Evolutionary conservation across 2,329 filamentous ascomycete genomes (phyloP), one percentile per base, ranked within the genome.

Genomic region (Parastagonospora nodorum): DNA sequence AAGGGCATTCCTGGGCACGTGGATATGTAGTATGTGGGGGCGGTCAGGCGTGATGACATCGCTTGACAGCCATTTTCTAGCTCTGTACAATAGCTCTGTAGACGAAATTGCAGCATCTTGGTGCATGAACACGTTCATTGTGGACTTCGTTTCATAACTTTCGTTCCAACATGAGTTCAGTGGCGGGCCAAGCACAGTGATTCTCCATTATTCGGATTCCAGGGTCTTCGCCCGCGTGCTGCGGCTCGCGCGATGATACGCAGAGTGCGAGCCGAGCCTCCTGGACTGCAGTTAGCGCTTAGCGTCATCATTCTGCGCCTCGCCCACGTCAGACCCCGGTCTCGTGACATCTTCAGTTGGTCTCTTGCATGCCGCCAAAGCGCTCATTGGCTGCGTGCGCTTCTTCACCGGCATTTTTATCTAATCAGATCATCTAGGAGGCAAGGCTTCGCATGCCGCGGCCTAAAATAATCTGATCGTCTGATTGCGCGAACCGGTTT

Each of bases 1-100:
- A 62, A 53, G 64, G 65, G 69, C 40, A 58, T 70, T 29, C 58
- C 60, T 28, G 66, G 64, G 32, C 67, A 71, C 59, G 63, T 70
- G 57, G 64, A 66, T 54, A 53, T 65, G 24, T 54, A 54, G 45
- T 63, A 51, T 61, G 46, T 41, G 32, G 39, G 44, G 38, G 41
- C n/a, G 3, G 6, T 5, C 27, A 38, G 3, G 36, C 43, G 46
- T 56, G 45, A 58, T 45, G 48, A 14, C 15, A 32, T 40, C n/a
- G 30, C 15, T 8, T 29, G 15, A 40, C 14, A 16, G 36, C 31
- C 24, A 11, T n/a, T 29, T 19, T 9, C 15, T 44, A 31, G 41
- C 15, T 28, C 35, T 58, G 55, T 58, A 52, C 42, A 45, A 52
- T 16, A 45, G 27, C 4, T 48, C 19, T 24, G 19, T 24, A 24